Percentiles rank a stretch among this genome's conserved stretches.
phyloP scores from a whole-genome alignment of 106 monocot genomes.

The Xerophyta viscosa region DNA sequence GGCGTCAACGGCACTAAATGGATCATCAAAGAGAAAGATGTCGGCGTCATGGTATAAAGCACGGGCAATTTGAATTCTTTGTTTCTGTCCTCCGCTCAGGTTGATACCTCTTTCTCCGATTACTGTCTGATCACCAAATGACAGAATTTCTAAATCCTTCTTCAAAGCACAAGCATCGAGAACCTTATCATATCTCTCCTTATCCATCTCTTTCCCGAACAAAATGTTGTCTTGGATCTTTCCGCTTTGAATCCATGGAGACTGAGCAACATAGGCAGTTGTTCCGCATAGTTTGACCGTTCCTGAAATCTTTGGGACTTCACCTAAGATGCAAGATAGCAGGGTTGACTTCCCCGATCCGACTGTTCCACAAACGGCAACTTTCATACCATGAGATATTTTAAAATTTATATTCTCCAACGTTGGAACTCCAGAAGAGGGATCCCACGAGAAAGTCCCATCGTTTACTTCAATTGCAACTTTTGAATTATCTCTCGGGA shows the following conservation, averaged over 20 bases:
- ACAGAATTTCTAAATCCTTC: constrained; percentile 83
- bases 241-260: constrained; percentile 97
- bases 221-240: constrained; percentile 86
- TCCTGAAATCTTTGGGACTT: constrained; percentile 69
- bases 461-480: constrained; percentile 51
- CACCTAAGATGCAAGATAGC: constrained; percentile 75
- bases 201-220: constrained; percentile 76
- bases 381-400: constrained; percentile 51
- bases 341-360: constrained; percentile 88
- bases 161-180: constrained; percentile 72
- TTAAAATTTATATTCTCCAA: constrained; percentile 62
- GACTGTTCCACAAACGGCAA: constrained; percentile 86
- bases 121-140: constrained; percentile 77
- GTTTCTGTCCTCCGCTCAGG: constrained; percentile 95
- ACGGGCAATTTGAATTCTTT: constrained; percentile 87
- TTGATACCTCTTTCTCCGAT: constrained; percentile 98
- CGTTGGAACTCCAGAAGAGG: constrained; percentile 38
- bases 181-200: constrained; percentile 52
- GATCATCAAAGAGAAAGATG: constrained; percentile 83
- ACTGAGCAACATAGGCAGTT: constrained; percentile 81
- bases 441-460: constrained; percentile 75
- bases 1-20: constrained; percentile 94
- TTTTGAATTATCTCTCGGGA: constrained; percentile 37
- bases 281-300: constrained; percentile 48
- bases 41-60: constrained; percentile 91